Percentiles rank a stretch among this genome's conserved stretches.
These are phyloP conservation scores for Castanea crenata DNA, from an alignment of 306 rosid species.

Conservation along the genomic window DNA sequence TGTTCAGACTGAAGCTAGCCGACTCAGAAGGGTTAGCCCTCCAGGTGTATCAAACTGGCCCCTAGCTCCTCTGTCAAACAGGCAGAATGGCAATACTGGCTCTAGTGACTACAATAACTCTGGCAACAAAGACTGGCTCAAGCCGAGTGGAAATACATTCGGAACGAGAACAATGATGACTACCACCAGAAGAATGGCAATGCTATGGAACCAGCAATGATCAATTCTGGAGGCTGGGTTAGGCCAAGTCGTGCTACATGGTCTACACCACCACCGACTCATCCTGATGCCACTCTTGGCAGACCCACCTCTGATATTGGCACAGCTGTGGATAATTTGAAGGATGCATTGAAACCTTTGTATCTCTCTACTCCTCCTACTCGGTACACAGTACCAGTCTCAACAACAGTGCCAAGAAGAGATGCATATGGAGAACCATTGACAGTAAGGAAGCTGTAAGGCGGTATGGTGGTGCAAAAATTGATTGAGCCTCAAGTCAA, in stretches of 20 bases:
- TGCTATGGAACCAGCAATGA: too few species aligned
- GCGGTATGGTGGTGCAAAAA: background rate
- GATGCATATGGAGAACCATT: background rate
- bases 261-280: background rate
- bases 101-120: too few species aligned
- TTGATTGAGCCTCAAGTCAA: background rate
- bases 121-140: too few species aligned
- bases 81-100: too few species aligned
- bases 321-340: slow-evolving; percentile 29
- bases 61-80: too few species aligned
- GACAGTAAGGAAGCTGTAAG: slow-evolving; percentile 20
- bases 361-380: background rate
- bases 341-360: slow-evolving; percentile 24
- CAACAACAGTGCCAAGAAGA: background rate
- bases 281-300: slow-evolving; percentile 33
- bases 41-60: too few species aligned
- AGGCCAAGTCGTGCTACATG: background rate
- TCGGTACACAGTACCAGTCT: background rate
- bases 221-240: too few species aligned
- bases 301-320: slow-evolving; percentile 40
- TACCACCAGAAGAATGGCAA: too few species aligned
- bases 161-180: background rate
- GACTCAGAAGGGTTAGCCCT: too few species aligned
- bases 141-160: too few species aligned
- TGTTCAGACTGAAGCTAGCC: too few species aligned